Percentiles rank a stretch among this genome's conserved stretches.
These are phyloP conservation scores for Globisporangium cystogenes DNA, from an alignment of 352 stramenopile genomes.

Conservation along the genomic window DNA sequence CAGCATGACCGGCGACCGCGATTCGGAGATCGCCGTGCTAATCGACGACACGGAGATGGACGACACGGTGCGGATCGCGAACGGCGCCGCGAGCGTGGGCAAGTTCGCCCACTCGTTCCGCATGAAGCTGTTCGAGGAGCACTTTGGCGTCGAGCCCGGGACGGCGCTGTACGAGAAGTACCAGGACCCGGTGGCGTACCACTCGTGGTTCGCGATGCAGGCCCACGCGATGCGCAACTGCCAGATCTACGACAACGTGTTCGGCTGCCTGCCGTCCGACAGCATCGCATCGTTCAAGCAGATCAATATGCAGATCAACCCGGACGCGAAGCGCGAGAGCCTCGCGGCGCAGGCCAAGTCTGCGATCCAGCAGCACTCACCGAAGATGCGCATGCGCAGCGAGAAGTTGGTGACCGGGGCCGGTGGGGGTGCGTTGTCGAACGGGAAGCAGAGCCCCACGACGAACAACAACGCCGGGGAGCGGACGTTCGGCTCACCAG, in stretches of 20 bases:
- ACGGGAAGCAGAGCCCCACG: not conserved
- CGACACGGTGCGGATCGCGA: constrained; percentile 37
- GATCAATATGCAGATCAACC: constrained; percentile 49
- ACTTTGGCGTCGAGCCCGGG: constrained; percentile 59
- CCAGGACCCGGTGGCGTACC: constrained; percentile 45
- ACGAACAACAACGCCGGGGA: constrained; percentile 1
- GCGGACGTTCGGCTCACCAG: constrained; percentile 8
- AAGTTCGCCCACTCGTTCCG: constrained; percentile 84
- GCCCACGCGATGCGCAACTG: constrained; percentile 81
- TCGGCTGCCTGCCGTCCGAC: constrained; percentile 75
- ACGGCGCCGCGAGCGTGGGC: constrained; percentile 44
- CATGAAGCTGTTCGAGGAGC: constrained; percentile 85
- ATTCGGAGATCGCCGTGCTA: constrained; percentile 84
- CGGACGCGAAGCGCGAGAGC: constrained; percentile 10
- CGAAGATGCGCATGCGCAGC: constrained; percentile 5
- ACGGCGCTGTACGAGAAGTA: constrained; percentile 53
- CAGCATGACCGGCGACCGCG: constrained; percentile 81
- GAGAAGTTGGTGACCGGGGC: constrained; percentile 3
- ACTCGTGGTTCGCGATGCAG: constrained; percentile 81
- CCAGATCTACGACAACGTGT: constrained; percentile 81
- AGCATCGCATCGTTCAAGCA: constrained; percentile 64
- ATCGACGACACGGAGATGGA: constrained; percentile 79
- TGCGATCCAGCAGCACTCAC: constrained; percentile 7
- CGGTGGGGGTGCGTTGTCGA: not conserved
- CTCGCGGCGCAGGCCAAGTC: constrained; percentile 9